Evolutionary conservation across 352 stramenopile genomes (phyloP).

Genomic region (Pythium graminicola): DNA sequence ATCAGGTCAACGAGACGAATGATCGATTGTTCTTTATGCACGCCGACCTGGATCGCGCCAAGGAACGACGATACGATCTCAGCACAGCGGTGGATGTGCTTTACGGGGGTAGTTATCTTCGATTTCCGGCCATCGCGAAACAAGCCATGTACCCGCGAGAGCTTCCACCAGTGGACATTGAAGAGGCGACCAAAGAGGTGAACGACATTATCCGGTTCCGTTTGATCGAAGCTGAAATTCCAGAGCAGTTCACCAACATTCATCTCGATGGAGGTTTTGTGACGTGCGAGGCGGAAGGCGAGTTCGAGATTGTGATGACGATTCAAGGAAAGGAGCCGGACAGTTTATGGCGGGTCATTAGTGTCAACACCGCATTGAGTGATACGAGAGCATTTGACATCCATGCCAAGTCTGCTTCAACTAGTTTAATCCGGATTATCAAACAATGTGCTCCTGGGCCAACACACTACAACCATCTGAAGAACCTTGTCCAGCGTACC

Average conservation of each 20-base stretch:
- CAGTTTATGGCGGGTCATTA: constrained; percentile 73
- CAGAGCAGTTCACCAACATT: constrained; percentile 72
- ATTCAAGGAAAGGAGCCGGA: constrained; percentile 74
- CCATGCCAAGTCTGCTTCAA: constrained; percentile 51
- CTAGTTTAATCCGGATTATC: constrained; percentile 67
- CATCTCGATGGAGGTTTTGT: constrained; percentile 73
- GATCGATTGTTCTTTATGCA: constrained; percentile 85
- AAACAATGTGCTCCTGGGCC: constrained; percentile 64
- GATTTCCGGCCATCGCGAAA: constrained; percentile 66
- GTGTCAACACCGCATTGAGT: constrained; percentile 69
- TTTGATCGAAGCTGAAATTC: constrained; percentile 75
- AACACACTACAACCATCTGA: constrained; percentile 75
- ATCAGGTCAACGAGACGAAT: constrained; percentile 79
- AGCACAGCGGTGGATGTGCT: constrained; percentile 77
- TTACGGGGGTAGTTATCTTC: constrained; percentile 66
- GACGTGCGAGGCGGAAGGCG: constrained; percentile 60
- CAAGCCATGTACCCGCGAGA: constrained; percentile 65
- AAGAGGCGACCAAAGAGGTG: constrained; percentile 48
- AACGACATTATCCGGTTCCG: constrained; percentile 79
- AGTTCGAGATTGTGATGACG: constrained; percentile 83
- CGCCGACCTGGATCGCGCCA: constrained; percentile 69
- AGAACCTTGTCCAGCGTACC: constrained; percentile 75
- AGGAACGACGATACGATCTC: constrained; percentile 75
- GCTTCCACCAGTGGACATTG: constrained; percentile 54
- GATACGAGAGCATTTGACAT: constrained; percentile 47